Evolutionary conservation across 306 rosid genomes (phyloP).

Genomic region (Corylus americana): DNA sequence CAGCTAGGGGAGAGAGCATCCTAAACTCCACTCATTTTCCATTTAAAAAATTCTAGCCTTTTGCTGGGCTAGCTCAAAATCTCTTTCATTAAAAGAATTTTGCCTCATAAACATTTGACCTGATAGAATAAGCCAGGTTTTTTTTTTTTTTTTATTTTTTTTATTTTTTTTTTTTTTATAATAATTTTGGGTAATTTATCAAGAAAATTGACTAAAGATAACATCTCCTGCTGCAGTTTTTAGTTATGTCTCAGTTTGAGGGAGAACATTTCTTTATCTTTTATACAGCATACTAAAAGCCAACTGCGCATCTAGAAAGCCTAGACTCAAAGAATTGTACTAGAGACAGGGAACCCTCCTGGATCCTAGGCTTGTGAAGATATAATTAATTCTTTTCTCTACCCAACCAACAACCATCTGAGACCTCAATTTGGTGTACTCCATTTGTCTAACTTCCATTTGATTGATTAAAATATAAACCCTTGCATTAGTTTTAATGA

Average conservation of each 20-base stretch:
- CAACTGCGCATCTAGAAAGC: background rate
- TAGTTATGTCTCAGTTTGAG: background rate
- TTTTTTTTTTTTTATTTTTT: no score
- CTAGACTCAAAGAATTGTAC: background rate
- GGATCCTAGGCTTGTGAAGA: background rate
- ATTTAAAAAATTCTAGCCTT: background rate
- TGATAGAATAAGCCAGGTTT: background rate
- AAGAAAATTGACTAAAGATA: no score
- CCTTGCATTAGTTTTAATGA: background rate
- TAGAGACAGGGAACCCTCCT: background rate
- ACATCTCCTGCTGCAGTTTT: background rate
- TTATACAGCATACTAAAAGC: background rate
- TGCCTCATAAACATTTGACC: background rate
- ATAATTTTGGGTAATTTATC: no score
- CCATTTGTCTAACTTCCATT: background rate
- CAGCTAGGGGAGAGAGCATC: background rate
- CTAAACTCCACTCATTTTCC: background rate
- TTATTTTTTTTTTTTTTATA: no score
- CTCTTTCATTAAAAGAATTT: no score
- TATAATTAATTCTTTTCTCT: background rate
- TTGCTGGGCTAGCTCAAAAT: no score
- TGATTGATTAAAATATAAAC: background rate
- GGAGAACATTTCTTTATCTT: background rate
- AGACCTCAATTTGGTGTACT: background rate
- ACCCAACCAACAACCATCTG: background rate